These are phyloP conservation scores for Vicia villosa DNA, from an alignment of 306 rosid species.

Conservation along the genomic window DNA sequence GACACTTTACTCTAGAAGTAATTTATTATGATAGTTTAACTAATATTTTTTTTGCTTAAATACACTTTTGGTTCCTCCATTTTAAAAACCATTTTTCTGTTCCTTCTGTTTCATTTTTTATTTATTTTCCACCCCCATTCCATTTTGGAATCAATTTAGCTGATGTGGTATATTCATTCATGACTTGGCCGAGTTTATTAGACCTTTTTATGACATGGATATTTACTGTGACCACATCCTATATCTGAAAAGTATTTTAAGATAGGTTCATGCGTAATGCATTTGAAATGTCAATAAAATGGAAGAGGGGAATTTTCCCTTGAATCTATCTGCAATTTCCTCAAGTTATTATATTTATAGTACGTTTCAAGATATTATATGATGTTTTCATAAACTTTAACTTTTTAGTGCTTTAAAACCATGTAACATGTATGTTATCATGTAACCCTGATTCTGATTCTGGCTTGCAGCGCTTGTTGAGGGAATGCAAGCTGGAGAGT, in stretches of 20 bases:
- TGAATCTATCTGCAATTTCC: conserved; percentile 6
- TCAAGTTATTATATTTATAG: conserved; percentile 22
- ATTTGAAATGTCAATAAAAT: conserved; percentile 8
- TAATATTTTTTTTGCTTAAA: neutral
- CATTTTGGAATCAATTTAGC: no score
- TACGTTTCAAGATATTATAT: conserved; percentile 16
- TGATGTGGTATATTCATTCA: no score
- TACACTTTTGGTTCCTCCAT: no score
- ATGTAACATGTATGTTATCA: conserved; percentile 25
- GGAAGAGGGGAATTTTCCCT: neutral
- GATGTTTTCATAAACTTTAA: conserved; percentile 3
- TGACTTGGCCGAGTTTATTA: no score
- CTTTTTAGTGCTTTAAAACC: conserved; percentile 18
- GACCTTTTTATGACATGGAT: no score
- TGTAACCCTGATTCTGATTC: conserved; percentile 26
- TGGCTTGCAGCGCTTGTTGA: conserved; percentile 69
- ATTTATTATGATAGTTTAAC: neutral
- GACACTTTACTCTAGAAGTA: neutral
- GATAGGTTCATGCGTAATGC: neutral
- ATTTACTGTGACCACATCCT: neutral
- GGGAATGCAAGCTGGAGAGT: conserved; percentile 65
- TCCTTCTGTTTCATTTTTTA: no score
- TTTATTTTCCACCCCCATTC: no score
- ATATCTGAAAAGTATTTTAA: neutral
- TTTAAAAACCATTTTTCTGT: no score